Conservation (phyloP, 2,329 filamentous ascomycete genomes). For the Exophiala alcalophila region DNA sequence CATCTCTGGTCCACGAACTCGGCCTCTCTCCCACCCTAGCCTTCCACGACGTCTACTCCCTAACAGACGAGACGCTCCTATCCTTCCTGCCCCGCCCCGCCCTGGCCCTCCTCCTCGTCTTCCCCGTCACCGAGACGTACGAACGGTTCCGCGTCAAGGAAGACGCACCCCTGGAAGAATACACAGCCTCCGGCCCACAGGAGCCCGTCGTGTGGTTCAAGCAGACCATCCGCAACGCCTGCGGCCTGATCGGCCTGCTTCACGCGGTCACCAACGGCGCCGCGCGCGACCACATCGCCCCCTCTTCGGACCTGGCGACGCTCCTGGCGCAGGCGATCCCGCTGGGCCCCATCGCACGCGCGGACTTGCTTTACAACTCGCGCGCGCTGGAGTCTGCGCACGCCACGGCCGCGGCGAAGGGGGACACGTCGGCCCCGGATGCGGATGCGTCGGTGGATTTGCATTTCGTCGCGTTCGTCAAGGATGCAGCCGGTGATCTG, state of each 20-base stretch:
- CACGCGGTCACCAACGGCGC: slow-evolving; percentile 79
- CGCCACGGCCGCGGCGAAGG: slow-evolving; percentile 68
- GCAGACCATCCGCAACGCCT: slow-evolving; percentile 92
- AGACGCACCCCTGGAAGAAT: slow-evolving; percentile 63
- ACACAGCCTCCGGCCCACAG: slow-evolving; percentile 61
- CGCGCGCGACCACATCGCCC: slow-evolving; percentile 61
- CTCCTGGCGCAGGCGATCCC: slow-evolving; percentile 69
- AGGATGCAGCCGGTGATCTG: slow-evolving; percentile 65
- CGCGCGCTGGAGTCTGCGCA: slow-evolving; percentile 74
- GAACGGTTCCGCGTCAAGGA: slow-evolving; percentile 72
- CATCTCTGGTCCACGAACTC: slow-evolving; percentile 73
- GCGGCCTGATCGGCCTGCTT: slow-evolving; percentile 82
- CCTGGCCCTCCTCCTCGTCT: slow-evolving; percentile 84
- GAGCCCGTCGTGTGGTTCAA: slow-evolving; percentile 91
- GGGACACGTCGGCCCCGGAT: slow-evolving; percentile 74
- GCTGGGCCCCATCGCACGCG: slow-evolving; percentile 63
- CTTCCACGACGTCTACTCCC: slow-evolving; percentile 88
- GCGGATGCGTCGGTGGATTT: slow-evolving; percentile 82
- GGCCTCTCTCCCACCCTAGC: slow-evolving; percentile 74
- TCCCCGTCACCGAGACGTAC: slow-evolving; percentile 77
- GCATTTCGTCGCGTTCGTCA: slow-evolving; percentile 95
- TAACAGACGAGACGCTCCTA: slow-evolving; percentile 80
- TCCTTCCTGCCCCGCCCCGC: slow-evolving; percentile 85
- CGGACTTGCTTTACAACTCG: slow-evolving; percentile 73
- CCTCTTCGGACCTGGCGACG: slow-evolving; percentile 44